These are phyloP conservation scores for Backusella parvicylindrica DNA, from an alignment of 192 early-diverging fungal species.

Conservation along the genomic window DNA sequence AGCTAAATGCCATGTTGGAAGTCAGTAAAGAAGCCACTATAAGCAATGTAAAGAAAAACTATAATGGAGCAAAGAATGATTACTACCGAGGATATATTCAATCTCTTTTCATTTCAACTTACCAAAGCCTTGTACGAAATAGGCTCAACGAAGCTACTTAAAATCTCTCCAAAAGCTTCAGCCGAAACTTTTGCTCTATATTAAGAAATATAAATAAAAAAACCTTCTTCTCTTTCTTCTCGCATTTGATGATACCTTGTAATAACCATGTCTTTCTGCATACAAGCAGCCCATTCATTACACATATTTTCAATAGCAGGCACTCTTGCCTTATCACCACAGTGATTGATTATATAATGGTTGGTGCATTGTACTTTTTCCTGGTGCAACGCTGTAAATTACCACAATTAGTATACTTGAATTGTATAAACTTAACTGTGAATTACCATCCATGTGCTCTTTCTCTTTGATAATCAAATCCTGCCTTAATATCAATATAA, in stretches of 20 bases:
- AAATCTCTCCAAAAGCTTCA: conserved; percentile 77
- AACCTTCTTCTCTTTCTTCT: not conserved
- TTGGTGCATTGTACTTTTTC: conserved; percentile 61
- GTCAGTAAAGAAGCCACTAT: not conserved
- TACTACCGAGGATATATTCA: not conserved
- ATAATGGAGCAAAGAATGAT: not conserved
- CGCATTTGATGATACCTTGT: not conserved
- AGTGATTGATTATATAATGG: conserved; percentile 58
- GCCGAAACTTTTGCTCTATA: conserved; percentile 69
- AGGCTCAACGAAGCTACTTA: conserved; percentile 80
- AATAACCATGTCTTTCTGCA: conserved; percentile 11
- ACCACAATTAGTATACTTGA: not conserved
- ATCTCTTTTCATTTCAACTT: conserved; percentile 2
- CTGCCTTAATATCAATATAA: conserved; percentile 64
- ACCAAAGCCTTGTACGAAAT: conserved; percentile 87
- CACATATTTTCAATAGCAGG: conserved; percentile 61
- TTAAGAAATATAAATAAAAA: not conserved
- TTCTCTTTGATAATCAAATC: conserved; percentile 71
- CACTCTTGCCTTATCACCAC: conserved; percentile 47
- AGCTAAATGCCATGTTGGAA: not conserved
- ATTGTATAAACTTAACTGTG: not conserved
- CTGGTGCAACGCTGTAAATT: conserved; percentile 46
- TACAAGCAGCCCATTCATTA: conserved; percentile 42
- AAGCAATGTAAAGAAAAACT: conserved; percentile 17
- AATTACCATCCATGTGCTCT: conserved; percentile 48